These are phyloP conservation scores for Deinandra increscens DNA, from an alignment of 129 eudicot genomes.

Conservation along the genomic window DNA sequence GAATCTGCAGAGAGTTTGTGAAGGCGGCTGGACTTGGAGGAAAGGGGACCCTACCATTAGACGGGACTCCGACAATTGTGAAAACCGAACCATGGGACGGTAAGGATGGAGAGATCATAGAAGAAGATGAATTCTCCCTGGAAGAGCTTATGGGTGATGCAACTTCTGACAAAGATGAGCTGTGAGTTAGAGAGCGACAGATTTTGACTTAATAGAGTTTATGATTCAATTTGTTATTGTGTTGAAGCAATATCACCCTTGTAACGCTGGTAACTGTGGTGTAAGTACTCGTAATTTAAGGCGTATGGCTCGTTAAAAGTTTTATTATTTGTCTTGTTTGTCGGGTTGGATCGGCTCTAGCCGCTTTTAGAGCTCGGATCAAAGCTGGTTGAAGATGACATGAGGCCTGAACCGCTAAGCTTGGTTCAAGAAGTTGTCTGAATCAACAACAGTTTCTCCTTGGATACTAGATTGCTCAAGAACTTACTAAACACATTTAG, in stretches of 20 bases:
- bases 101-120: constrained; percentile 73
- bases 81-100: constrained; percentile 88
- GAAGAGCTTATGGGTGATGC: constrained; percentile 84
- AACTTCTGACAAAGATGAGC: constrained; percentile 41
- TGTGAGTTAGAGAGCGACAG: constrained; percentile 32
- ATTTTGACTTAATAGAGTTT: constrained; percentile 18
- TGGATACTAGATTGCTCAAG: too few relatives aligned
- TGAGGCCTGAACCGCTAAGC: too few relatives aligned
- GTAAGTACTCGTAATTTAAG: not conserved
- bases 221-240: constrained; percentile 8
- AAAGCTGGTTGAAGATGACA: too few relatives aligned
- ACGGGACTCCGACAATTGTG: constrained; percentile 44
- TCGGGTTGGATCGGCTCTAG: too few relatives aligned
- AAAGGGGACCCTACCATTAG: constrained; percentile 73
- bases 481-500: too few relatives aligned
- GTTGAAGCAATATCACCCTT: constrained; percentile 14
- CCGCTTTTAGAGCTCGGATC: too few relatives aligned
- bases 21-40: constrained; percentile 85
- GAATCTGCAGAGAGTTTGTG: constrained; percentile 63
- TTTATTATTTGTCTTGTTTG: not conserved
- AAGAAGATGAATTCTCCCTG: constrained; percentile 92
- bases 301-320: not conserved
- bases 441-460: too few relatives aligned
- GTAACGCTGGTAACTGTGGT: constrained; percentile 4
- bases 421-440: too few relatives aligned